These are phyloP conservation scores for Trichophaea hybrida DNA, from an alignment of 2,329 filamentous ascomycete species.

Conservation along the genomic window DNA sequence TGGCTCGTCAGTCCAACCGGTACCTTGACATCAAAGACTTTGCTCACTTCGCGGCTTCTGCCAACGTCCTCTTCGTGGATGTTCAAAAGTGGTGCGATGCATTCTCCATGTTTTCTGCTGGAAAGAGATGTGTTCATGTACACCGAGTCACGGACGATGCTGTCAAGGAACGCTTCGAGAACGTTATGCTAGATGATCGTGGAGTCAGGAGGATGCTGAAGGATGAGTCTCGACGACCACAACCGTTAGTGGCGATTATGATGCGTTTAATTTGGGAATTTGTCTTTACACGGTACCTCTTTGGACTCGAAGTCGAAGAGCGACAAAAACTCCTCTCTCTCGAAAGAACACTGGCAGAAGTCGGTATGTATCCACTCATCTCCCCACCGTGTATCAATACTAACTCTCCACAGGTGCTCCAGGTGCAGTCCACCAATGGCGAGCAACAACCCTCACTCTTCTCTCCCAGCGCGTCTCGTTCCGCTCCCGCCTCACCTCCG, in stretches of 20 bases:
- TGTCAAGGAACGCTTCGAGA: conserved; percentile 85
- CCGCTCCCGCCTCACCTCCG: conserved; percentile 63
- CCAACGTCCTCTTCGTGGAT: conserved; percentile 86
- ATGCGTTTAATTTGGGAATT: conserved; percentile 99
- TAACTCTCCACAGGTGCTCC: conserved; percentile 23
- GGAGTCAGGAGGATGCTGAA: conserved; percentile 79
- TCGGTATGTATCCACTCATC: conserved; percentile 38
- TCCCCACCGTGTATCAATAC: neutral
- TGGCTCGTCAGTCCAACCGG: conserved; percentile 28
- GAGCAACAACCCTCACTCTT: conserved; percentile 82
- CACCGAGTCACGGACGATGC: conserved; percentile 76
- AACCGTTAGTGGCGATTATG: conserved; percentile 96
- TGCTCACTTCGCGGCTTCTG: conserved; percentile 39
- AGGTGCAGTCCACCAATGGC: conserved; percentile 90
- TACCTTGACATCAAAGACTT: conserved; percentile 20
- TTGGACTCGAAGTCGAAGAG: conserved; percentile 96
- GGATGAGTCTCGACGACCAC: conserved; percentile 75
- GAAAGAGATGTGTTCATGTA: conserved; percentile 22
- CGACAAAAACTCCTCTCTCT: conserved; percentile 92
- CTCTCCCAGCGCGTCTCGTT: conserved; percentile 71
- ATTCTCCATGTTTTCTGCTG: conserved; percentile 79
- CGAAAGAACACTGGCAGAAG: conserved; percentile 79
- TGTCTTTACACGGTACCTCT: conserved; percentile 92
- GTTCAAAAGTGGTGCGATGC: conserved; percentile 95
- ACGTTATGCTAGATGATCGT: conserved; percentile 81